Percentiles rank a stretch among this genome's conserved stretches.
These are phyloP conservation scores for Saturnispora gosingensis DNA, from an alignment of 805 yeast species.

Conservation along the genomic window DNA sequence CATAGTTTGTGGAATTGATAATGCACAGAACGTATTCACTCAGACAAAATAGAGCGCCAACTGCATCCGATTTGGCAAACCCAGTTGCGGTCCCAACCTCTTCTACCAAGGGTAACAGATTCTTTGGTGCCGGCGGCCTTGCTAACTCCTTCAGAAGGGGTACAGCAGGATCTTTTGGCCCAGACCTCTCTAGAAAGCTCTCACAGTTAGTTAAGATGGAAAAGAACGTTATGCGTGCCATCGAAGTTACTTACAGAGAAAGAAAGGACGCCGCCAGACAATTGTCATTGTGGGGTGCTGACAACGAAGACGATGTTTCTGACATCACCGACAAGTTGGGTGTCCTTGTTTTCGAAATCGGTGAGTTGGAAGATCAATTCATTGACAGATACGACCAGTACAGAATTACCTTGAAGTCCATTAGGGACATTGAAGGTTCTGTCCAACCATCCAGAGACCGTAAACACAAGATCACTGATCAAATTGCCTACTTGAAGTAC, in stretches of 20 bases:
- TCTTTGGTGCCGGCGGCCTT: conserved; percentile 77
- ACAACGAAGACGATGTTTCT: conserved; percentile 74
- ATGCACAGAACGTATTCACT: conserved; percentile 85
- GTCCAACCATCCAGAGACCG: conserved; percentile 86
- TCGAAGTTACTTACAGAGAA: conserved; percentile 69
- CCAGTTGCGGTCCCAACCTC: conserved; percentile 79
- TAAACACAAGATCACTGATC: conserved; percentile 76
- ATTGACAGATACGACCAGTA: conserved; percentile 81
- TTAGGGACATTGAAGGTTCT: conserved; percentile 78
- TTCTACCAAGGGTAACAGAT: conserved; percentile 47
- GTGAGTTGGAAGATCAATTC: conserved; percentile 81
- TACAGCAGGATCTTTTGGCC: conserved; percentile 73
- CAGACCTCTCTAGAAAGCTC: conserved; percentile 68
- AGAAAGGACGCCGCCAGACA: conserved; percentile 77
- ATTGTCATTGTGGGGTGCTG: conserved; percentile 80
- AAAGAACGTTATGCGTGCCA: conserved; percentile 70
- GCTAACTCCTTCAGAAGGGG: conserved; percentile 44
- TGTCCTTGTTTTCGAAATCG: conserved; percentile 71
- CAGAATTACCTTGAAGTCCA: conserved; percentile 71
- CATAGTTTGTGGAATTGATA: conserved; percentile 6
- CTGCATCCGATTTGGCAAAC: conserved; percentile 69
- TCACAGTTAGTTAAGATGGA: conserved; percentile 71
- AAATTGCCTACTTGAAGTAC: conserved; percentile 75
- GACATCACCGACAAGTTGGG: conserved; percentile 85
- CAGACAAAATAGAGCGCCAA: conserved; percentile 71